Evolutionary conservation across 257 asterid species (phyloP).

Genomic region (Perilla frutescens): DNA sequence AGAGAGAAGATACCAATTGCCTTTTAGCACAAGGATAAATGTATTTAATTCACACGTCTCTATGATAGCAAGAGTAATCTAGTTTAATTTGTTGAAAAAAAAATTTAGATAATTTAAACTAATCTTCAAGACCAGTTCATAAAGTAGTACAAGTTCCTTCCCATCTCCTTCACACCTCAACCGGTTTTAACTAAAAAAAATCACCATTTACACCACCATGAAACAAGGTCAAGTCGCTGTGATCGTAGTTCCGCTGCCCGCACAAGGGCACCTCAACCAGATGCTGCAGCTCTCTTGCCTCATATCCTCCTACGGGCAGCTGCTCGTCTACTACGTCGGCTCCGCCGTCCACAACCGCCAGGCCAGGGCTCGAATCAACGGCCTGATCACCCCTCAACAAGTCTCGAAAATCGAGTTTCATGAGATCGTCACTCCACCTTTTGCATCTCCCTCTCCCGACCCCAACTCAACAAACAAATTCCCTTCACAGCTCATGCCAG

Average conservation of each 20-base stretch:
- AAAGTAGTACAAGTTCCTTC: too few relatives aligned
- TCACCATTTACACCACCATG: too few relatives aligned
- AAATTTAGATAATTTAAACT: too few relatives aligned
- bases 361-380: conserved; percentile 44
- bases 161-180: too few relatives aligned
- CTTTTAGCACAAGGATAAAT: too few relatives aligned
- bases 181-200: too few relatives aligned
- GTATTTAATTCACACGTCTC: too few relatives aligned
- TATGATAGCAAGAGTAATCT: too few relatives aligned
- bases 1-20: too few relatives aligned
- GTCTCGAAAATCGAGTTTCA: conserved; percentile 48
- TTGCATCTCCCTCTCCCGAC: conserved; percentile 48
- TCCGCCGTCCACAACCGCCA: conserved; percentile 53
- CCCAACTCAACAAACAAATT: conserved; percentile 46
- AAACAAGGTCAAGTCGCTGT: conserved; percentile 1
- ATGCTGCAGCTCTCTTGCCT: conserved; percentile 50
- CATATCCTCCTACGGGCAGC: conserved; percentile 31
- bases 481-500: conserved; percentile 54
- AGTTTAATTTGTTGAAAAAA: too few relatives aligned
- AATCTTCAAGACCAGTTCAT: too few relatives aligned
- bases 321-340: conserved; percentile 46
- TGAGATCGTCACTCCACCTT: conserved; percentile 50
- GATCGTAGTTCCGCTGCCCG: conserved; percentile 40
- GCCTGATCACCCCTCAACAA: conserved; percentile 28
- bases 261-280: conserved; percentile 54